Percentiles rank a stretch among this genome's conserved stretches.
These are phyloP conservation scores for Aspergillus terreus DNA, from an alignment of 2,329 filamentous ascomycete genomes.

Conservation along the genomic window DNA sequence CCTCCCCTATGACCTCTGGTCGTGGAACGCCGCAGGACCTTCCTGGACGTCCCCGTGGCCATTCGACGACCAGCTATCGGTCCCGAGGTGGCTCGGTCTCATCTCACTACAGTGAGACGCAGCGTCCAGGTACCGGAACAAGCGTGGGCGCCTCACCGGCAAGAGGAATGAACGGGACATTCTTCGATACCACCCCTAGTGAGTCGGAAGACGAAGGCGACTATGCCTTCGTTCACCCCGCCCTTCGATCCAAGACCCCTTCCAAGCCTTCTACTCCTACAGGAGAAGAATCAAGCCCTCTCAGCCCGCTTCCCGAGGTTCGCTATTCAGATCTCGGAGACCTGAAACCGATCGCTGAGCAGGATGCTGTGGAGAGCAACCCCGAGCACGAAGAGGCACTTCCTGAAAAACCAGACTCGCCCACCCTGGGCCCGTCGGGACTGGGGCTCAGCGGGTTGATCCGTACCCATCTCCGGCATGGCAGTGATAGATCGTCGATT, in stretches of 20 bases:
- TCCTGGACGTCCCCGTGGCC: constrained; percentile 25
- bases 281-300: constrained; percentile 22
- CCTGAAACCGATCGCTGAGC: constrained; percentile 39
- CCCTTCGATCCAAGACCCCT: constrained; percentile 32
- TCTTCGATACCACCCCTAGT: constrained; percentile 34
- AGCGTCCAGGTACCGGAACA: constrained; percentile 18
- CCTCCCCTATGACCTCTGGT: constrained; percentile 22
- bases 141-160: constrained; percentile 30
- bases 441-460: constrained; percentile 75
- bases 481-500: constrained; percentile 78
- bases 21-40: constrained; percentile 19
- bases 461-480: constrained; percentile 75
- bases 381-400: constrained; percentile 7
- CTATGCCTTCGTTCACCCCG: constrained; percentile 33
- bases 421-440: constrained; percentile 65
- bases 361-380: constrained; percentile 15
- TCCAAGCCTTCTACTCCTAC: constrained; percentile 27
- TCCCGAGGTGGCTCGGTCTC: constrained; percentile 36
- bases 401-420: constrained; percentile 59
- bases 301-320: constrained; percentile 32
- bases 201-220: constrained; percentile 37
- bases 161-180: constrained; percentile 27
- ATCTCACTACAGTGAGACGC: constrained; percentile 34
- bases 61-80: constrained; percentile 36
- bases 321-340: constrained; percentile 37